A percentile compares a stretch with the other conserved stretches of the same genome.
These are phyloP conservation scores for Drechslera avenae DNA, from an alignment of 2,329 filamentous ascomycete genomes.

Conservation along the genomic window DNA sequence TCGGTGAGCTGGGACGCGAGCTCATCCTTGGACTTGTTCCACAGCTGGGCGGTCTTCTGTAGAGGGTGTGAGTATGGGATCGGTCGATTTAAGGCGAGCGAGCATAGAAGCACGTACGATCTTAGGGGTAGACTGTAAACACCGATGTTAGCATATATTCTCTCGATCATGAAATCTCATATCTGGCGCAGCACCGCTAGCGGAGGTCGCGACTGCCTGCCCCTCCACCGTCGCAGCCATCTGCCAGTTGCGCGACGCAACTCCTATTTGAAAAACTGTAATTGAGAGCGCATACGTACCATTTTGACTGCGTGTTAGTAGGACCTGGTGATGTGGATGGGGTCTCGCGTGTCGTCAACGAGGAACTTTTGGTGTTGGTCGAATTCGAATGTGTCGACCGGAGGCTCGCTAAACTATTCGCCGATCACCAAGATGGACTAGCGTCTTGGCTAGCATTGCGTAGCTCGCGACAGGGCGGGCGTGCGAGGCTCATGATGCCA, in stretches of 20 bases:
- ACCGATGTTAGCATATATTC: constrained; percentile 38
- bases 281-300: constrained; percentile 39
- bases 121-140: constrained; percentile 63
- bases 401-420: constrained; percentile 26
- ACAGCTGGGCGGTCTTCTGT: constrained; percentile 87
- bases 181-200: constrained; percentile 30
- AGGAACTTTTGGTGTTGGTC: constrained; percentile 31
- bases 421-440: constrained; percentile 12
- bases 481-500: constrained; percentile 29
- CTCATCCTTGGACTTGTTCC: constrained; percentile 99
- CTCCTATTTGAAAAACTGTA: constrained; percentile 10
- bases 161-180: constrained; percentile 15
- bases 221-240: constrained; percentile 14
- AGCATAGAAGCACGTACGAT: constrained; percentile 57
- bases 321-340: constrained; percentile 43
- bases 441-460: constrained; percentile 32
- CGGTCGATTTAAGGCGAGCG: constrained; percentile 33
- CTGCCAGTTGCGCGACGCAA: constrained; percentile 19
- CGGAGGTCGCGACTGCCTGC: constrained; percentile 21
- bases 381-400: constrained; percentile 29
- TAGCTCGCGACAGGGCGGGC: constrained; percentile 20
- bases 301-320: constrained; percentile 48
- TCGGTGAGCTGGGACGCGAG: constrained; percentile 71
- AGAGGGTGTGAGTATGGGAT: constrained; percentile 42
- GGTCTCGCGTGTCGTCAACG: constrained; percentile 47